A percentile compares a stretch with the other conserved stretches of the same genome.
These are phyloP conservation scores for Volvox carteri DNA, from an alignment of 163 green algal genomes.

Conservation along the genomic window DNA sequence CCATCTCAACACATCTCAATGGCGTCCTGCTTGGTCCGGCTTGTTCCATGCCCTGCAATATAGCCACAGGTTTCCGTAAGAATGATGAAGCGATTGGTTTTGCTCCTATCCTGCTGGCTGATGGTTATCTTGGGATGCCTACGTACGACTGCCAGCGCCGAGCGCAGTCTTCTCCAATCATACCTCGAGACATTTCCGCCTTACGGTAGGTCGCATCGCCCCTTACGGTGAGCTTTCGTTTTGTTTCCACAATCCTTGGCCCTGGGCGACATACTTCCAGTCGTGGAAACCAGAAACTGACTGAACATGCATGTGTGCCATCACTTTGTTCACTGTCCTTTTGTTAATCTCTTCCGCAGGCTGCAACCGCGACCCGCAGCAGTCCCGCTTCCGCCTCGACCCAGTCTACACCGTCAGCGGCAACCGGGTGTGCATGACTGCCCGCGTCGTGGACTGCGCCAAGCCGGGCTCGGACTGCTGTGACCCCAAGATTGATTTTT, in stretches of 20 bases:
- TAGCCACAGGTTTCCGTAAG: too few species aligned
- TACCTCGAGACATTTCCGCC: slow-evolving; percentile 25
- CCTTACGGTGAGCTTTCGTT: neutral
- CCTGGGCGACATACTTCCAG: neutral
- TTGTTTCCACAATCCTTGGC: neutral
- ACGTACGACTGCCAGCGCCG: neutral
- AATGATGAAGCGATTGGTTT: too few species aligned
- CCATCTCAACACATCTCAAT: too few species aligned
- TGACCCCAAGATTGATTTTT: slow-evolving; percentile 35
- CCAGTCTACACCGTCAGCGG: neutral
- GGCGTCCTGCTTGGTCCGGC: too few species aligned
- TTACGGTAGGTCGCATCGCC: slow-evolving; percentile 10
- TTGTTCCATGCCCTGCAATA: too few species aligned
- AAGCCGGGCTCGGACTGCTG: slow-evolving; percentile 19
- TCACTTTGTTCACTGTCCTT: neutral
- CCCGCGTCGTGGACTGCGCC: slow-evolving; percentile 1
- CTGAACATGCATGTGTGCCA: neutral
- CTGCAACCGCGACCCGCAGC: slow-evolving; percentile 26
- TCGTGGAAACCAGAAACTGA: neutral
- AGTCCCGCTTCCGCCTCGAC: slow-evolving; percentile 46
- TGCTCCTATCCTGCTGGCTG: too few species aligned
- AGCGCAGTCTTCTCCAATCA: neutral
- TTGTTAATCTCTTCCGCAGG: neutral
- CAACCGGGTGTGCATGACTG: slow-evolving; percentile 39
- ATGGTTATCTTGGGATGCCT: too few species aligned